Percentiles rank a stretch among this genome's conserved stretches.
Conservation (phyloP, 495 filamentous ascomycete genomes). For the Tricharina praecox region DNA sequence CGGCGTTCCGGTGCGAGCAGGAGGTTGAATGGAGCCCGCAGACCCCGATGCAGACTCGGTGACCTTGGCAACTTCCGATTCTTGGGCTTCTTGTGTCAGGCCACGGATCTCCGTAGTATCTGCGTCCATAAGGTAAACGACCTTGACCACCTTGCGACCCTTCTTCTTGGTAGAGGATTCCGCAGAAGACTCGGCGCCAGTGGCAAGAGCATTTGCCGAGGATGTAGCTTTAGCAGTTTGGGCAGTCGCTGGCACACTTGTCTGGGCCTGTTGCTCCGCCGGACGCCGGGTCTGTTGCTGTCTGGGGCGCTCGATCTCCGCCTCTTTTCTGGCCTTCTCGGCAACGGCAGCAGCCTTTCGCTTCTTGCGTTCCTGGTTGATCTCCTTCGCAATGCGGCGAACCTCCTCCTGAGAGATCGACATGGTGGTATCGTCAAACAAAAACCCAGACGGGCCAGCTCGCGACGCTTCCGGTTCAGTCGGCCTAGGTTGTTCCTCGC, state of each 20-base stretch:
- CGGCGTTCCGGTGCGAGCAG: no score
- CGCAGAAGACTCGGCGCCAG: no score
- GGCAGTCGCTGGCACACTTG: background rate
- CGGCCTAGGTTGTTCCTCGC: background rate
- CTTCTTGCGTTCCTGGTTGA: conserved; percentile 21
- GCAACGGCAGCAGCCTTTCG: conserved; percentile 14
- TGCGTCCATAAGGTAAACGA: conserved; percentile 5
- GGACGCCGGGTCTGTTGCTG: background rate
- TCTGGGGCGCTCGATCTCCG: background rate
- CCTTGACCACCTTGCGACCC: conserved; percentile 1
- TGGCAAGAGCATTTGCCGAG: background rate
- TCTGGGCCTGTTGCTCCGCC: background rate
- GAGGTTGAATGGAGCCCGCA: background rate
- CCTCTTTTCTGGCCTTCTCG: conserved; percentile 3
- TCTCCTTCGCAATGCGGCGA: conserved; percentile 24
- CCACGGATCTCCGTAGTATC: conserved; percentile 2
- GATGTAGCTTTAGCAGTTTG: background rate
- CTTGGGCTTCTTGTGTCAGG: background rate
- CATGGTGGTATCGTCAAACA: conserved; percentile 9
- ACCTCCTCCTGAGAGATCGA: conserved; percentile 25
- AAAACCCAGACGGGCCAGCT: conserved; percentile 1
- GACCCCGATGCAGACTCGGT: no score
- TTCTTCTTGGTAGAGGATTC: conserved; percentile 3
- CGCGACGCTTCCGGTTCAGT: background rate
- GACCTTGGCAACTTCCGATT: background rate